A percentile compares a stretch with the other conserved stretches of the same genome.
phyloP scores from a whole-genome alignment of 805 yeast genomes.

The Grigorovia transvaalensis region DNA sequence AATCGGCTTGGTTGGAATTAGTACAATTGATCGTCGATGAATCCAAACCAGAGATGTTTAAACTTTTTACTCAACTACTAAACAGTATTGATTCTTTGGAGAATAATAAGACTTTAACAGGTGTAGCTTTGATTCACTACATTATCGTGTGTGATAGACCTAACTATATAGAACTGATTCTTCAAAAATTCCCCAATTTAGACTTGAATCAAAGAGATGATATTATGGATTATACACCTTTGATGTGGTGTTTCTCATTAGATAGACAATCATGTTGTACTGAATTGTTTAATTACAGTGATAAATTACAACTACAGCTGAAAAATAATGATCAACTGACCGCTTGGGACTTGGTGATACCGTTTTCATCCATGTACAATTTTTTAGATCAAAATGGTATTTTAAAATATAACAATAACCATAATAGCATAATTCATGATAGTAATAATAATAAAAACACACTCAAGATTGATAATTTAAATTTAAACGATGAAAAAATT shows the following conservation, averaged over 20 bases:
- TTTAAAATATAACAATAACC: constrained; percentile 12
- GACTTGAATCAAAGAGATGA: constrained; percentile 45
- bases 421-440: too few relatives aligned
- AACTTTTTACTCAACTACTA: constrained; percentile 12
- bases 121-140: constrained; percentile 40
- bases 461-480: not conserved
- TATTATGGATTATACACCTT: constrained; percentile 48
- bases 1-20: constrained; percentile 14
- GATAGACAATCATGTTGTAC: constrained; percentile 46
- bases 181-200: constrained; percentile 22
- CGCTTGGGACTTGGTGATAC: constrained; percentile 49
- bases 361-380: constrained; percentile 46
- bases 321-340: constrained; percentile 19
- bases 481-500: constrained; percentile 5
- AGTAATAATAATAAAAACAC: not conserved
- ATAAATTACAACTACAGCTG: constrained; percentile 41
- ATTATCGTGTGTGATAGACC: constrained; percentile 45
- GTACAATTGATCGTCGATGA: constrained; percentile 16
- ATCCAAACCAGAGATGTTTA: constrained; percentile 15
- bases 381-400: constrained; percentile 47
- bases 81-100: constrained; percentile 9
- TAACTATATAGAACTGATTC: constrained; percentile 39
- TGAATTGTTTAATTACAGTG: constrained; percentile 50
- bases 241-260: constrained; percentile 79
- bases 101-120: constrained; percentile 26